Base-by-base conservation (phyloP, 108 stramenopile genomes). In the Cyclotella kingstonii region DNA sequence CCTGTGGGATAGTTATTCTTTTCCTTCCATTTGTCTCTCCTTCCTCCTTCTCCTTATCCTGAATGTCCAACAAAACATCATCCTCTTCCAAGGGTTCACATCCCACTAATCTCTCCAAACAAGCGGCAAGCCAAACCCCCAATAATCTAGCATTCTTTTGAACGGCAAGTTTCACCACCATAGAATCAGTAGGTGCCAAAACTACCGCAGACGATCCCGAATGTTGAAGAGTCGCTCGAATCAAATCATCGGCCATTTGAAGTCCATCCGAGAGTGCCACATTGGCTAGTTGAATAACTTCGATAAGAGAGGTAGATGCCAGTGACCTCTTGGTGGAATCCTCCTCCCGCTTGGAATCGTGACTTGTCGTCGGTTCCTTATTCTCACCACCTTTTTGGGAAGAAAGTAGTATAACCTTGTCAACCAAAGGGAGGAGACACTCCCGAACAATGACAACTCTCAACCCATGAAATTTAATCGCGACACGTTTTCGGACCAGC, bases 231-330 rank as follows among this genome's bases (percentile, higher is more conserved):
- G 84, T 81, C 26, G 83, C 81, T 29, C 87, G 64, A 15, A 89
- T 82, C 3, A 86, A 83, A 58, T 92, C 91, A 68, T 92, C 91
- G 15, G 88, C 79, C 57, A 89, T 68, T 56, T 92, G 91, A 40
- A 89, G 56, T 11, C 80, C 85, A 75, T 92, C 91, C 12, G 85
- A 85, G 26, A 92, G 42, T 10, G 87, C 80, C 4, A 83, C 79
- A 55, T 78, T 85, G 6, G 84, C 84, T 44, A 85, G 58, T 49
- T 90, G 85, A 11, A 85, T 82, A 19, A 76, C 61, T 43, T 82
- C 63, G 5, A 66, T 48, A 21, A 86, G 65, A 17, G 63, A 58
- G 4, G 44, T 11, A 14, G 68, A n/a, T n/a, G n/a, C n/a, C n/a
- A n/a, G n/a, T n/a, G n/a, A n/a, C n/a, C n/a, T n/a, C n/a, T n/a